These are phyloP conservation scores for Beta lomatogona DNA, from an alignment of 179 eudicot genomes.

Conservation along the genomic window DNA sequence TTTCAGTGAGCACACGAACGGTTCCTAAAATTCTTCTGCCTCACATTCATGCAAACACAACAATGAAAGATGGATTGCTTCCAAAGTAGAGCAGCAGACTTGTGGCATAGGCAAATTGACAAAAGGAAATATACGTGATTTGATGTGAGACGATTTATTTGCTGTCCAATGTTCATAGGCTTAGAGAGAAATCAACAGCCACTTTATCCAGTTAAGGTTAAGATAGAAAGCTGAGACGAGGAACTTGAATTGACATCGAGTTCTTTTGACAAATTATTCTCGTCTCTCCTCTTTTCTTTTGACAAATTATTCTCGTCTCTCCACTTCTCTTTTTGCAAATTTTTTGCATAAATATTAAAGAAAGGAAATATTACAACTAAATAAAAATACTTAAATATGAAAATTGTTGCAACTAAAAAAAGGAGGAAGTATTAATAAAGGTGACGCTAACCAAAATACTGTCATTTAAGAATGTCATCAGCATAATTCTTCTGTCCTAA, in stretches of 20 bases:
- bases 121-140: conserved; percentile 11
- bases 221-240: conserved; percentile 12
- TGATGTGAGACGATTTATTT: conserved; percentile 12
- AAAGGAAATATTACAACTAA: too few relatives aligned
- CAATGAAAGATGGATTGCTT: conserved; percentile 2
- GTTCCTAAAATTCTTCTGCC: too few relatives aligned
- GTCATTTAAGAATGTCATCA: too few relatives aligned
- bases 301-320: conserved; percentile 24
- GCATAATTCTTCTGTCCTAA: too few relatives aligned
- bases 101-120: conserved; percentile 13
- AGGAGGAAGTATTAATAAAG: too few relatives aligned
- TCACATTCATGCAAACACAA: conserved; percentile 17
- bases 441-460: too few relatives aligned
- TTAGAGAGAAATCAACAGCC: neutral
- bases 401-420: too few relatives aligned
- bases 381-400: conserved; percentile 12
- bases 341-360: too few relatives aligned
- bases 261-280: conserved; percentile 25
- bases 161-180: neutral
- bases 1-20: too few relatives aligned
- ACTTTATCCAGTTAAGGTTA: conserved; percentile 24
- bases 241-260: conserved; percentile 23
- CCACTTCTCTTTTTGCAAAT: too few relatives aligned
- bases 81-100: conserved; percentile 8
- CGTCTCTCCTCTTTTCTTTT: conserved; percentile 7